These are phyloP conservation scores for Diplotaxis tenuifolia DNA, from an alignment of 345 rosid species.

Conservation along the genomic window DNA sequence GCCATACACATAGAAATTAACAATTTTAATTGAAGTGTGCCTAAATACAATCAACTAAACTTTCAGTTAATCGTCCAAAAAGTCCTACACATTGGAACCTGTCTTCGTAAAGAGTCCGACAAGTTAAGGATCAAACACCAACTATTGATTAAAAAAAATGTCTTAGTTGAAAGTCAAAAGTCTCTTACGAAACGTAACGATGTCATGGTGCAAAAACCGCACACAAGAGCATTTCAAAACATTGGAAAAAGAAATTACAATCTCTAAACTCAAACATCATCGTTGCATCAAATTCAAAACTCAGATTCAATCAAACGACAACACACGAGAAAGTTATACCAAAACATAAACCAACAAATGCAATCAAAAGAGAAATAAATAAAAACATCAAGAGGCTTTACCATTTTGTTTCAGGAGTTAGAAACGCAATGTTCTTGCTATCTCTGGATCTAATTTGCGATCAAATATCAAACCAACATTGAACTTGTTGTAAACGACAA, in stretches of 20 bases:
- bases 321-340: background rate
- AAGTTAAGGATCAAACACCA: conserved; percentile 9
- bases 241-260: conserved; percentile 4
- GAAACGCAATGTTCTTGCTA: conserved; percentile 17
- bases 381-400: conserved; percentile 18
- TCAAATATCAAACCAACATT: conserved; percentile 35
- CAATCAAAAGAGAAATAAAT: background rate
- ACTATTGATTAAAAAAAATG: background rate
- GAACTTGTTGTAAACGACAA: too few relatives aligned
- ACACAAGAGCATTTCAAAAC: conserved; percentile 1
- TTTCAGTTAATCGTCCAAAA: conserved; percentile 2
- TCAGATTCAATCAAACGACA: conserved; percentile 14
- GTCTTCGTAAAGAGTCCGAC: conserved; percentile 3
- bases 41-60: conserved; percentile 9
- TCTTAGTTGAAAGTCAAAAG: conserved; percentile 24
- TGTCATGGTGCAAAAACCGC: background rate
- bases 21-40: background rate
- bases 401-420: conserved; percentile 31
- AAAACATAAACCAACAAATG: conserved; percentile 20
- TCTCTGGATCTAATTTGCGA: conserved; percentile 19
- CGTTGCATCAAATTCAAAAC: conserved; percentile 3
- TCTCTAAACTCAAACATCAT: background rate
- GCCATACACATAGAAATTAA: background rate
- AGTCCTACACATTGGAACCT: background rate
- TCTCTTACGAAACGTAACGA: conserved; percentile 3